Conservation (phyloP, 106 monocot genomes). For the Dioscorea zingiberensis region DNA sequence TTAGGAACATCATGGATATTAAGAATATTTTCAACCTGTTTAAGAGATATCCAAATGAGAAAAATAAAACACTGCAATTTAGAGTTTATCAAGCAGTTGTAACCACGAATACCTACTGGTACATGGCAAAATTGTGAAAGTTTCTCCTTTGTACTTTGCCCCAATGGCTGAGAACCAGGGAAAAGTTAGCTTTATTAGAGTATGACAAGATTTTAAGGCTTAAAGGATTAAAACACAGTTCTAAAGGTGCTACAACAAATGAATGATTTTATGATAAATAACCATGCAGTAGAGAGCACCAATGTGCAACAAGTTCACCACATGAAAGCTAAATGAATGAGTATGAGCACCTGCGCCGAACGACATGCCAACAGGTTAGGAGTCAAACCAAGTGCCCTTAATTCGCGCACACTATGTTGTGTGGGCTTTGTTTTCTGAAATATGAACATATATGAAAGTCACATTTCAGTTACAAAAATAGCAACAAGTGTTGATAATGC, state of each 20-base stretch:
- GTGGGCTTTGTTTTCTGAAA: conserved; percentile 83
- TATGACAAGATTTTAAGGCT: neutral
- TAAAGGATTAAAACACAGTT: too few relatives aligned
- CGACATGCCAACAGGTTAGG: conserved; percentile 70
- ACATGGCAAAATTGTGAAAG: conserved; percentile 83
- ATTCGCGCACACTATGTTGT: conserved; percentile 76
- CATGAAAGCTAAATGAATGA: neutral
- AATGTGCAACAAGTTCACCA: neutral
- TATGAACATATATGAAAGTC: conserved; percentile 8
- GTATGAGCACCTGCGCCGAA: conserved; percentile 49
- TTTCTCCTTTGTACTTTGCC: conserved; percentile 48
- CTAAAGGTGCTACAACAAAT: too few relatives aligned
- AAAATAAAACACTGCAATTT: neutral
- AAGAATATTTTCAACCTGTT: conserved; percentile 61
- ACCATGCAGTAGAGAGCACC: too few relatives aligned
- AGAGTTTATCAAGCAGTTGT: neutral
- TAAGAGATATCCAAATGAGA: neutral
- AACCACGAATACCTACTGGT: conserved; percentile 36
- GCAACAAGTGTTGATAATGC: neutral
- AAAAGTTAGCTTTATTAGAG: neutral
- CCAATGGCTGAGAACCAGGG: conserved; percentile 43
- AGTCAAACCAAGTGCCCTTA: conserved; percentile 69
- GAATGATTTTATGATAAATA: too few relatives aligned
- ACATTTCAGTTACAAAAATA: neutral
- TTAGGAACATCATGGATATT: conserved; percentile 85